Conservation (phyloP, 495 filamentous ascomycete species). For the Hyphodiscus hymeniophilus region DNA sequence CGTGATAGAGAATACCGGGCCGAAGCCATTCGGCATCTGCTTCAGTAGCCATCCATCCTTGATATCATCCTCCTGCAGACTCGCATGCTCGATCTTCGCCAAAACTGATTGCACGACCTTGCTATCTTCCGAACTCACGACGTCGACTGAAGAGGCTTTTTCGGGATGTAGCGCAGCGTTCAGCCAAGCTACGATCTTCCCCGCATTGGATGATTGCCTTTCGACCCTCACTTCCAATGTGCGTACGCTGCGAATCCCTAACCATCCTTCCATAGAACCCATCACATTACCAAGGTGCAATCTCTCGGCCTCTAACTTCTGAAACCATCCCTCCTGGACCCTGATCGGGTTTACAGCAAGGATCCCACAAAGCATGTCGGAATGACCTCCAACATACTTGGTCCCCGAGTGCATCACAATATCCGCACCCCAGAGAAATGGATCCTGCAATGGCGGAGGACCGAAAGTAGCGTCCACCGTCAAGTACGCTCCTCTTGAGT, state of each 20-base stretch:
- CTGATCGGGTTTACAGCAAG: conserved; percentile 46
- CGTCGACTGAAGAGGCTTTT: conserved; percentile 19
- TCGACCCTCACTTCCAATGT: conserved; percentile 78
- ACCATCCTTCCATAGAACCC: conserved; percentile 88
- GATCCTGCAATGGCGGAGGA: conserved; percentile 80
- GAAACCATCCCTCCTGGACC: conserved; percentile 44
- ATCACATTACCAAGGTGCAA: conserved; percentile 73
- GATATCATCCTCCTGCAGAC: conserved; percentile 53
- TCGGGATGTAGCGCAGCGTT: conserved; percentile 33
- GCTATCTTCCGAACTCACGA: conserved; percentile 5
- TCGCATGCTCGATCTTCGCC: conserved; percentile 62
- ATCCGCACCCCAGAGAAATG: conserved; percentile 72
- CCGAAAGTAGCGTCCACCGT: conserved; percentile 88
- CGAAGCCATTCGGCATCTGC: conserved; percentile 91
- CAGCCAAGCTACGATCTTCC: conserved; percentile 64
- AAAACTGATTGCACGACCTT: conserved; percentile 45
- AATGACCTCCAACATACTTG: conserved; percentile 94
- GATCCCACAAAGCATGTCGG: conserved; percentile 80
- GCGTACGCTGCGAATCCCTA: conserved; percentile 75
- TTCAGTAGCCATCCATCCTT: conserved; percentile 60
- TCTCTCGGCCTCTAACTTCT: conserved; percentile 53
- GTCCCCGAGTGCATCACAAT: conserved; percentile 84
- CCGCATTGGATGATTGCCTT: conserved; percentile 62
- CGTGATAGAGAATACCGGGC: conserved; percentile 75
- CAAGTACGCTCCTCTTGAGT: conserved; percentile 61